These are phyloP conservation scores for Clarireedia paspali DNA, from an alignment of 2,329 filamentous ascomycete genomes.

Conservation along the genomic window DNA sequence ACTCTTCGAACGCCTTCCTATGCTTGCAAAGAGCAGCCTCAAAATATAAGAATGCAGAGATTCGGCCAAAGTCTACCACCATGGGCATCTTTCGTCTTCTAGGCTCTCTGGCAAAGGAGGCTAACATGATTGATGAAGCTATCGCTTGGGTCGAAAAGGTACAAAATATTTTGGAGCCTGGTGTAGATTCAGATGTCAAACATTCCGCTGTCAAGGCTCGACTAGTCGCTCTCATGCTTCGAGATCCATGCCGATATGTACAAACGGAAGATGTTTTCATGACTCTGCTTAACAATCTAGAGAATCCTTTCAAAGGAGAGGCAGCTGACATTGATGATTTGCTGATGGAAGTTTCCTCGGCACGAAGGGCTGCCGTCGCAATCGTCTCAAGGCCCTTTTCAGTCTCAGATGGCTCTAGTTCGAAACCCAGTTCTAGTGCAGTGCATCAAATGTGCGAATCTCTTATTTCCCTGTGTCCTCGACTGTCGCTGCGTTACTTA, in stretches of 20 bases:
- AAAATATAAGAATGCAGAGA: slow-evolving; percentile 15
- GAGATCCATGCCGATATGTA: slow-evolving; percentile 32
- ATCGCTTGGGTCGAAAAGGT: slow-evolving; percentile 46
- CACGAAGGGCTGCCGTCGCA: slow-evolving; percentile 46
- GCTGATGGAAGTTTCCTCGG: slow-evolving; percentile 46
- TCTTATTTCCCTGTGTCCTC: slow-evolving; percentile 50
- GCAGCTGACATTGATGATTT: slow-evolving; percentile 53
- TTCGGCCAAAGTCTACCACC: slow-evolving; percentile 13
- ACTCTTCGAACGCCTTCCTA: slow-evolving; percentile 16
- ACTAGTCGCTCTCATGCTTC: slow-evolving; percentile 46
- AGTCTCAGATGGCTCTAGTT: slow-evolving; percentile 3
- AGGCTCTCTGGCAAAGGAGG: slow-evolving; percentile 40
- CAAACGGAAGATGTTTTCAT: slow-evolving; percentile 37
- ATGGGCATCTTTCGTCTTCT: slow-evolving; percentile 40
- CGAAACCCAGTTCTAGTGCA: slow-evolving; percentile 9
- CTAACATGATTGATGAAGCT: slow-evolving; percentile 42
- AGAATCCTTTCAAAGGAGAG: slow-evolving; percentile 52
- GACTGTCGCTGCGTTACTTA: slow-evolving; percentile 54
- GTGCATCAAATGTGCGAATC: slow-evolving; percentile 40
- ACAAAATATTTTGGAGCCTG: slow-evolving; percentile 15
- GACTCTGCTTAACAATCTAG: slow-evolving; percentile 46
- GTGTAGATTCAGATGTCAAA: slow-evolving; percentile 24
- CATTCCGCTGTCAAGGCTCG: slow-evolving; percentile 46
- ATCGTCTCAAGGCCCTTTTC: slow-evolving; percentile 32
- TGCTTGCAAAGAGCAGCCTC: slow-evolving; percentile 17